Percentiles rank a stretch among this genome's conserved stretches.
phyloP scores from a whole-genome alignment of 1,284 basidiomycete genomes.

The Tremellales sp. region DNA sequence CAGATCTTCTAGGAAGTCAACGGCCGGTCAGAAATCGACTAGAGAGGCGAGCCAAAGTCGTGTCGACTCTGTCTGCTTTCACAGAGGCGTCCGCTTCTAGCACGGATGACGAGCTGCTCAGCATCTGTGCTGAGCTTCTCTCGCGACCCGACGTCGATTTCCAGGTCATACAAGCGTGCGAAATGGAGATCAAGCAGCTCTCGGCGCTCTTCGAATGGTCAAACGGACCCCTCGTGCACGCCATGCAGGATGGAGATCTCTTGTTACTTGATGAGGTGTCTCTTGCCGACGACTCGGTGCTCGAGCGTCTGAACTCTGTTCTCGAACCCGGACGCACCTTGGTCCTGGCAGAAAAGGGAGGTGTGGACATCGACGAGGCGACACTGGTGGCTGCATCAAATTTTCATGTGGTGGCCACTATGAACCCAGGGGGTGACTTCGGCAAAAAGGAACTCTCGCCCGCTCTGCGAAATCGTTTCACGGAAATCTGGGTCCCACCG shows the following conservation, averaged over 20 bases:
- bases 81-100: slow-evolving; percentile 17
- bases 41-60: slow-evolving; percentile 45
- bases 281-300: slow-evolving; percentile 94
- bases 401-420: slow-evolving; percentile 94
- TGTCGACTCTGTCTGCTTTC: slow-evolving; percentile 39
- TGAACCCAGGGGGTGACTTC: slow-evolving; percentile 99
- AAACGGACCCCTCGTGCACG: slow-evolving; percentile 88
- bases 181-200: slow-evolving; percentile 48
- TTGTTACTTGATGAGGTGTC: slow-evolving; percentile 97
- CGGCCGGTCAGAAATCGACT: slow-evolving; percentile 83
- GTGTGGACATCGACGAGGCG: slow-evolving; percentile 65
- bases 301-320: slow-evolving; percentile 95
- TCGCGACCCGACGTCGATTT: slow-evolving; percentile 16
- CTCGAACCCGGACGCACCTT: slow-evolving; percentile 86
- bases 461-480: slow-evolving; percentile 95
- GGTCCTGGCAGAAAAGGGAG: slow-evolving; percentile 89
- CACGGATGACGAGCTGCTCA: slow-evolving; percentile 30
- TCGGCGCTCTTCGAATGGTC: slow-evolving; percentile 93
- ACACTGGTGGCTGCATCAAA: slow-evolving; percentile 60
- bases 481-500: slow-evolving; percentile 97
- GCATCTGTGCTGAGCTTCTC: slow-evolving; percentile 12
- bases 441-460: slow-evolving; percentile 99
- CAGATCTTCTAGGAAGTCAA: slow-evolving; percentile 91
- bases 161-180: slow-evolving; percentile 11
- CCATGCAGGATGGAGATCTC: slow-evolving; percentile 82